Evolutionary conservation across 2,329 filamentous ascomycete genomes (phyloP).

Genomic region (Ophiostoma piceae): DNA sequence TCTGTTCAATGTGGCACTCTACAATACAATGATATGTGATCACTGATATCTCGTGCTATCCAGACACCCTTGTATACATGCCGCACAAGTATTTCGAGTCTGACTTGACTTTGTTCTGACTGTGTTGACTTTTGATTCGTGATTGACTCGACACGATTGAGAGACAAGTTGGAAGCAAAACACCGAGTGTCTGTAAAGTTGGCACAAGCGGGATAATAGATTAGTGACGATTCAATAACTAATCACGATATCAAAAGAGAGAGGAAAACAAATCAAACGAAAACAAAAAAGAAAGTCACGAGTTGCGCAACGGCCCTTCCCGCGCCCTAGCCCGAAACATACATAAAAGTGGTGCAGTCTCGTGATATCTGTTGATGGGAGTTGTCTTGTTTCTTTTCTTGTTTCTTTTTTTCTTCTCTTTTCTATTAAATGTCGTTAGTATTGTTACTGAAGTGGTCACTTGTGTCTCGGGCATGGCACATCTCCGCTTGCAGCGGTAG

Average conservation of each 20-base stretch:
- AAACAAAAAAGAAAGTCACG: not conserved
- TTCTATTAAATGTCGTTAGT: not conserved
- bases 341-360: slow-evolving; percentile 1
- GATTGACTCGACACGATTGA: too few relatives aligned
- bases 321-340: slow-evolving; percentile 12
- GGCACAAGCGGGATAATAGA: not conserved
- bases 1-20: too few relatives aligned
- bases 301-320: slow-evolving; percentile 9
- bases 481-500: too few relatives aligned
- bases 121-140: too few relatives aligned
- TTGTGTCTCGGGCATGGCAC: not conserved
- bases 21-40: not conserved
- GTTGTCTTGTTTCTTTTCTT: not conserved
- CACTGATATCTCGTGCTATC: not conserved
- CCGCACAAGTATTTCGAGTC: not conserved
- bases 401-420: not conserved
- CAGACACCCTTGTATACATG: slow-evolving; percentile 1
- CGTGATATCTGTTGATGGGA: not conserved
- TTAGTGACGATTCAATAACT: too few relatives aligned
- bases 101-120: not conserved
- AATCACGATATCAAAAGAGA: too few relatives aligned
- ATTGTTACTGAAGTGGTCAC: not conserved
- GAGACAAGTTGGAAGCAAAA: not conserved
- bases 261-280: not conserved
- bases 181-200: not conserved